Evolutionary conservation across 2,329 filamentous ascomycete species (phyloP).

Genomic region (Phialophora macrospora): DNA sequence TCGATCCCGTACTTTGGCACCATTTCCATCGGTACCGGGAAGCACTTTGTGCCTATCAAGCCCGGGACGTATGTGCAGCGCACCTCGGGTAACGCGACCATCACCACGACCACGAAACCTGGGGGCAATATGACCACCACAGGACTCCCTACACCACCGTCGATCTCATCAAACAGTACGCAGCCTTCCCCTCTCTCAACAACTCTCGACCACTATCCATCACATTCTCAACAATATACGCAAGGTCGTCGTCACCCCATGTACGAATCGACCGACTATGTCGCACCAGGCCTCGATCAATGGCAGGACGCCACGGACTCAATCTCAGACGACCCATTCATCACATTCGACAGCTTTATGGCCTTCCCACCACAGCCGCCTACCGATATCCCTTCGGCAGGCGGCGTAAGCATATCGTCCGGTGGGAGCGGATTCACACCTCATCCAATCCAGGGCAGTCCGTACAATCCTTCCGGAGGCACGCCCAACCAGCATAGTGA

Average conservation of each 20-base stretch:
- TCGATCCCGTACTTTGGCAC: constrained; percentile 56
- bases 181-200: constrained; percentile 36
- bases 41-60: constrained; percentile 41
- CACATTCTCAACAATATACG: constrained; percentile 3
- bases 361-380: constrained; percentile 32
- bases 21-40: constrained; percentile 46
- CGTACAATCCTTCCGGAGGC: constrained; percentile 17
- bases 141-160: constrained; percentile 39
- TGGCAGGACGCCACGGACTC: constrained; percentile 24
- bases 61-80: constrained; percentile 34
- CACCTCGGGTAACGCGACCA: neutral
- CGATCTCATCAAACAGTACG: constrained; percentile 29
- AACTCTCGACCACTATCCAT: constrained; percentile 25
- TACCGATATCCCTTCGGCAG: constrained; percentile 30
- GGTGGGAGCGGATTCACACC: constrained; percentile 25
- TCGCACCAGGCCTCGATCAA: constrained; percentile 31
- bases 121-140: constrained; percentile 20
- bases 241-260: constrained; percentile 16
- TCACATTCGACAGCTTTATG: constrained; percentile 41
- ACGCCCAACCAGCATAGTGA: constrained; percentile 22
- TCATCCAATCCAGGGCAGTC: constrained; percentile 26
- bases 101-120: constrained; percentile 9
- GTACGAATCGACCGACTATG: constrained; percentile 30
- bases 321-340: constrained; percentile 36
- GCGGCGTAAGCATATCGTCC: constrained; percentile 23